Evolutionary conservation across 2,329 filamentous ascomycete species (phyloP).

Genomic region (Volutella citrinella): DNA sequence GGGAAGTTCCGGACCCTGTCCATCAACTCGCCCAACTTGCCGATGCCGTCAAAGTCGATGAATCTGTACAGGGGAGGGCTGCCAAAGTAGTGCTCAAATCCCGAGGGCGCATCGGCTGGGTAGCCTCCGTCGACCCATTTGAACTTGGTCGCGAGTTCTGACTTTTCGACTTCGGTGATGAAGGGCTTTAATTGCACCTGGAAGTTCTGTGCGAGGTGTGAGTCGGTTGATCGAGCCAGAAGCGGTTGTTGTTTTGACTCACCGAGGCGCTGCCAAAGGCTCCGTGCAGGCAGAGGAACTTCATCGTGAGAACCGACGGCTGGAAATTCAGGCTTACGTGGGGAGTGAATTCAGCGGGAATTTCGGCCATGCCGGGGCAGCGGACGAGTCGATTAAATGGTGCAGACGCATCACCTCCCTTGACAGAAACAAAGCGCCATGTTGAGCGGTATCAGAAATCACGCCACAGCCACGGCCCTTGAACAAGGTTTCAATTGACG

Average conservation of each 20-base stretch:
- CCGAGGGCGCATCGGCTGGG: slow-evolving; percentile 46
- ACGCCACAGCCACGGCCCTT: no score
- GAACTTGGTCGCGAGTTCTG: slow-evolving; percentile 28
- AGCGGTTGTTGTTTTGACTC: slow-evolving; percentile 22
- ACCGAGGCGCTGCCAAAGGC: slow-evolving; percentile 56
- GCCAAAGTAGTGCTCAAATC: slow-evolving; percentile 57
- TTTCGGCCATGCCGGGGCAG: no score
- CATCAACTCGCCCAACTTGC: slow-evolving; percentile 43
- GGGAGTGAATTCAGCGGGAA: no score
- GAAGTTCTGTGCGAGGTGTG: slow-evolving; percentile 44
- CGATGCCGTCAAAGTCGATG: slow-evolving; percentile 45
- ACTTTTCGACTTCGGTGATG: slow-evolving; percentile 16
- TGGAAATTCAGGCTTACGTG: no score
- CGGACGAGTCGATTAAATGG: no score
- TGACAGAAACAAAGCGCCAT: no score
- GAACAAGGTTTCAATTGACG: no score
- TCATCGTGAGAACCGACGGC: no score
- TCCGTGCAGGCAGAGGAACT: slow-evolving; percentile 55
- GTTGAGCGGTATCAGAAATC: no score
- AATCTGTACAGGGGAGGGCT: slow-evolving; percentile 54
- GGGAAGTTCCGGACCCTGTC: slow-evolving; percentile 54
- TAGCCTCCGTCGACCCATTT: slow-evolving; percentile 52
- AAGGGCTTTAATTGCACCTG: slow-evolving; percentile 47
- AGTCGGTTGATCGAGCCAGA: slow-evolving; percentile 2
- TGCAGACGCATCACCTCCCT: no score